Percentiles rank a stretch among this genome's conserved stretches.
phyloP scores from a whole-genome alignment of 805 yeast genomes.

The Ogataea trehalophila region DNA sequence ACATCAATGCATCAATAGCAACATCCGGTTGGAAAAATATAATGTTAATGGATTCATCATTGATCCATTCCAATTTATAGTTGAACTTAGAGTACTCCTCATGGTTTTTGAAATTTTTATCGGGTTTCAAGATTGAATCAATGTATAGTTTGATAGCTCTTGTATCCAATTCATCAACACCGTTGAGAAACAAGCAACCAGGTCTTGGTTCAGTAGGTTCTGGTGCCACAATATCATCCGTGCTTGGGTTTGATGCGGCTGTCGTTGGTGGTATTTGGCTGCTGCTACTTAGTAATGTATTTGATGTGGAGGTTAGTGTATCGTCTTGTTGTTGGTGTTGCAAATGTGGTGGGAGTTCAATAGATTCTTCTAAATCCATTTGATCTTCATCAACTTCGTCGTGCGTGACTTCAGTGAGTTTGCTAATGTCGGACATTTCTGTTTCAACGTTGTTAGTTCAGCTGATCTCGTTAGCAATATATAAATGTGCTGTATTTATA shows the following conservation, averaged over 20 bases:
- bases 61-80: slow-evolving; percentile 59
- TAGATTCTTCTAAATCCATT: slow-evolving; percentile 16
- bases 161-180: slow-evolving; percentile 63
- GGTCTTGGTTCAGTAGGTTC: slow-evolving; percentile 33
- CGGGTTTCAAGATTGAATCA: slow-evolving; percentile 39
- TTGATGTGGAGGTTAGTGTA: background rate
- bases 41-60: slow-evolving; percentile 55
- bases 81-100: slow-evolving; percentile 25
- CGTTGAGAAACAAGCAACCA: slow-evolving; percentile 46
- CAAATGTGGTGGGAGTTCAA: slow-evolving; percentile 23
- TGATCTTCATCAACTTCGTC: slow-evolving; percentile 17
- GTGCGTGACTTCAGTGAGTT: slow-evolving; percentile 15
- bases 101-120: slow-evolving; percentile 23
- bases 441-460: too few species aligned
- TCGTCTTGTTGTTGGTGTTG: slow-evolving; percentile 6
- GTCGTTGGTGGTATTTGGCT: too few species aligned
- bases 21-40: slow-evolving; percentile 38
- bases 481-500: too few species aligned
- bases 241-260: background rate
- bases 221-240: slow-evolving; percentile 4
- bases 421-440: slow-evolving; percentile 14
- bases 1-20: slow-evolving; percentile 17
- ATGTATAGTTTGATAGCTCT: slow-evolving; percentile 53
- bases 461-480: too few species aligned
- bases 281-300: too few species aligned